Conservation (phyloP, 352 stramenopile species). For the Pythium vanterpoolii region DNA sequence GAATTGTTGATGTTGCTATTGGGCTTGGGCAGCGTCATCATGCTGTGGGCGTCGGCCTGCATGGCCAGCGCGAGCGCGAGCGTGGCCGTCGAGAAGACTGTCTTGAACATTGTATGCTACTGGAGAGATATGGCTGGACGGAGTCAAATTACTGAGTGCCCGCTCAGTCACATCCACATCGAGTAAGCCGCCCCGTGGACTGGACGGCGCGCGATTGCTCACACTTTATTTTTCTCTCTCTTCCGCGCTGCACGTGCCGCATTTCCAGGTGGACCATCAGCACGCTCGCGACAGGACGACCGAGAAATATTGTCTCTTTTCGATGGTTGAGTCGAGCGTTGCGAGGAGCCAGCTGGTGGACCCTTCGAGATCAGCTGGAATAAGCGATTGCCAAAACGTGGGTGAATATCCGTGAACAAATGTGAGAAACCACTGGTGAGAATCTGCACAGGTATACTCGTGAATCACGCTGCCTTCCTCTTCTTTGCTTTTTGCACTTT, state of each 20-base stretch:
- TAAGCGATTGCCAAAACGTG: not conserved
- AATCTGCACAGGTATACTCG: too few species aligned
- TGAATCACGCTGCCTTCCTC: too few species aligned
- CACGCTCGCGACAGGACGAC: not conserved
- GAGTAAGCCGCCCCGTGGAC: too few species aligned
- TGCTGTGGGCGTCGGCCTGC: constrained; percentile 8
- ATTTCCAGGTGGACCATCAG: not conserved
- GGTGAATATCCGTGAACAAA: not conserved
- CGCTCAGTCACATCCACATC: too few species aligned
- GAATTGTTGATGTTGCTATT: constrained; percentile 15
- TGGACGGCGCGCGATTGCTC: not conserved
- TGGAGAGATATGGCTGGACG: not conserved
- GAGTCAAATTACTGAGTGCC: not conserved
- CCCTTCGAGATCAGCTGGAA: not conserved
- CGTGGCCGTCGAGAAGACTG: not conserved
- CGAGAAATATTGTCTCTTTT: too few species aligned
- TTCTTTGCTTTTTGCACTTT: too few species aligned
- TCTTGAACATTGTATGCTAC: constrained; percentile 7
- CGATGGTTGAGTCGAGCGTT: not conserved
- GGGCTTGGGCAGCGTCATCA: constrained; percentile 17
- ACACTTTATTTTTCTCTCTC: not conserved
- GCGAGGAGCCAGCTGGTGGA: not conserved
- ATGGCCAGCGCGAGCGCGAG: constrained; percentile 2
- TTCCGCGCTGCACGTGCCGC: not conserved
- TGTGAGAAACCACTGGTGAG: too few species aligned